A percentile compares a stretch with the other conserved stretches of the same genome.
phyloP scores from a whole-genome alignment of 2,329 filamentous ascomycete genomes.

The Nemania serpens region DNA sequence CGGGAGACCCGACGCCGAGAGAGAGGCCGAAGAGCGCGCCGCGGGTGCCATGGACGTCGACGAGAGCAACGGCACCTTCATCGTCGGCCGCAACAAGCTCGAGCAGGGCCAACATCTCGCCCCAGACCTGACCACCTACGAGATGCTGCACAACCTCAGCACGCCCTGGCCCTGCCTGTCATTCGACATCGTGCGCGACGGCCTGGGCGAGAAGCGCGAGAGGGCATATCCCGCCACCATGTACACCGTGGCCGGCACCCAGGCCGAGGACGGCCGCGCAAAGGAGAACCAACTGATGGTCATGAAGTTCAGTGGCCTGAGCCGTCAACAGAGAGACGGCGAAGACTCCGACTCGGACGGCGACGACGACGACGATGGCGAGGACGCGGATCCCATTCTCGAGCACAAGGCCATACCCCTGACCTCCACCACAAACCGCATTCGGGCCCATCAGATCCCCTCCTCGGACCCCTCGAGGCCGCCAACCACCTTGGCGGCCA shows the following conservation, averaged over 20 bases:
- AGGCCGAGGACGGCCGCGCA: conserved; percentile 75
- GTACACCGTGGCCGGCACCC: conserved; percentile 93
- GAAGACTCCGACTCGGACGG: conserved; percentile 71
- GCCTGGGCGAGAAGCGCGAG: conserved; percentile 78
- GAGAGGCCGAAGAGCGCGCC: conserved; percentile 83
- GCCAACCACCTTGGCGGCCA: conserved; percentile 83
- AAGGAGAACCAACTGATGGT: conserved; percentile 94
- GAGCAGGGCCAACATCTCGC: conserved; percentile 88
- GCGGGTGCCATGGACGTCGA: conserved; percentile 88
- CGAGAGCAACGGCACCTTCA: conserved; percentile 84
- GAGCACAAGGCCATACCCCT: conserved; percentile 90
- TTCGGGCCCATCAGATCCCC: conserved; percentile 82
- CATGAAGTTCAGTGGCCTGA: conserved; percentile 92
- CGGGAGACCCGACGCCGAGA: conserved; percentile 86
- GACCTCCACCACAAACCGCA: conserved; percentile 87
- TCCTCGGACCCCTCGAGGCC: conserved; percentile 70
- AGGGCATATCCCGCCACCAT: conserved; percentile 94
- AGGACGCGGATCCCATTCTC: conserved; percentile 84
- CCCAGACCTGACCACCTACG: conserved; percentile 92
- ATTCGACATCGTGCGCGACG: conserved; percentile 88
- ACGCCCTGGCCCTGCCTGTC: conserved; percentile 97
- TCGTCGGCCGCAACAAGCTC: conserved; percentile 90
- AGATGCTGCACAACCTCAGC: conserved; percentile 94
- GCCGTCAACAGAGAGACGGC: conserved; percentile 76
- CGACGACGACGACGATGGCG: conserved; percentile 66